Evolutionary conservation across 2,329 filamentous ascomycete species (phyloP).

Genomic region (Talaromyces sp.): DNA sequence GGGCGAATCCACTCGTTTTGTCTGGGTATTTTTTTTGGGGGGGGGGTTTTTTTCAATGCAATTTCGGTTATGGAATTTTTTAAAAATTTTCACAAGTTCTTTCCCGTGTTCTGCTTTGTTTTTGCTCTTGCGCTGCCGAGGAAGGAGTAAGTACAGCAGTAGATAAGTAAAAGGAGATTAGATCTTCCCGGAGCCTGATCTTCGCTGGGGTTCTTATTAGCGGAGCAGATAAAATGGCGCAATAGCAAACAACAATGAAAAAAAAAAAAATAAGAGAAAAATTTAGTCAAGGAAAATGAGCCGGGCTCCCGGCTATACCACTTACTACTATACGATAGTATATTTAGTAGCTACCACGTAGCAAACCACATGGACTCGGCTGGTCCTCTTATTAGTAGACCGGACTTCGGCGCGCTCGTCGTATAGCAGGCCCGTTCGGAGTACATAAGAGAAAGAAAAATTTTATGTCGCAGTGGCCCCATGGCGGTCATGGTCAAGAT

Average conservation of each 20-base stretch:
- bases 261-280: not conserved
- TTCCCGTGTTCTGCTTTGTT: no score
- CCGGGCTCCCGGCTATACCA: not conserved
- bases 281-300: not conserved
- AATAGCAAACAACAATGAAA: not conserved
- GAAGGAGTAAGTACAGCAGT: no score
- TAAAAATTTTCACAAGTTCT: no score
- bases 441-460: not conserved
- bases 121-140: no score
- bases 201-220: not conserved
- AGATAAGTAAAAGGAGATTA: no score
- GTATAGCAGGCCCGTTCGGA: not conserved
- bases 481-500: no score
- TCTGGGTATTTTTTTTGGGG: not conserved
- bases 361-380: not conserved
- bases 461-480: no score
- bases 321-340: not conserved
- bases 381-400: not conserved
- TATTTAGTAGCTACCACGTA: not conserved
- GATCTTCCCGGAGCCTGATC: no score
- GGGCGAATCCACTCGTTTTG: not conserved
- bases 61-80: no score
- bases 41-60: no score
- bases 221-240: not conserved
- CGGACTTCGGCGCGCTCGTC: not conserved